Evolutionary conservation across 75 land plant species (phyloP).

Genomic region (Selaginella moellendorffii): DNA sequence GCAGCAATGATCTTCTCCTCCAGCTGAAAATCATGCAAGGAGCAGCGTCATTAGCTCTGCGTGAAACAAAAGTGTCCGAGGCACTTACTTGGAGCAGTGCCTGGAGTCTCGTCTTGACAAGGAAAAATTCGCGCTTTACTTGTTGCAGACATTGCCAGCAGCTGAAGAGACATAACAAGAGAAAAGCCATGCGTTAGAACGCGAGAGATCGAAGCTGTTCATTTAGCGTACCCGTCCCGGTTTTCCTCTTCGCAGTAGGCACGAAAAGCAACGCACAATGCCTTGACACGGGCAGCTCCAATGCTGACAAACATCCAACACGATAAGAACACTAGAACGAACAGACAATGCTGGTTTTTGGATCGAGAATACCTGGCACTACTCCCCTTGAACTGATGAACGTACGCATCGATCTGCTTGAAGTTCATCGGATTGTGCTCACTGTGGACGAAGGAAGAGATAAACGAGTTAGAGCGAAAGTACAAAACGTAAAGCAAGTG

Average conservation of each 20-base stretch:
- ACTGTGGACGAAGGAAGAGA: background rate
- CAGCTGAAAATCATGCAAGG: background rate
- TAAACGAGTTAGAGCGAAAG: background rate
- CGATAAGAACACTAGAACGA: background rate
- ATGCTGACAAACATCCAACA: background rate
- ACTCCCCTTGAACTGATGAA: conserved; percentile 16
- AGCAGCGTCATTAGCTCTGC: background rate
- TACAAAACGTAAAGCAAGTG: background rate
- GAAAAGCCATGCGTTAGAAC: background rate
- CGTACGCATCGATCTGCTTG: conserved; percentile 15
- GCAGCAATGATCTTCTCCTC: background rate
- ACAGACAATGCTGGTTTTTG: background rate
- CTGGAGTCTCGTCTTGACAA: conserved; percentile 55
- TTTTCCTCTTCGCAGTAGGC: background rate
- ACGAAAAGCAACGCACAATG: background rate
- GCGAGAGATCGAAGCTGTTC: background rate
- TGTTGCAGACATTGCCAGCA: conserved; percentile 44
- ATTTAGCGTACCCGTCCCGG: background rate
- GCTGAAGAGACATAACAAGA: conserved; percentile 19
- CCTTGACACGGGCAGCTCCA: background rate
- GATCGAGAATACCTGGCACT: conserved; percentile 4
- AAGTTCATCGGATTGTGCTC: conserved; percentile 8
- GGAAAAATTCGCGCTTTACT: conserved; percentile 50
- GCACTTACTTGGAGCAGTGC: conserved; percentile 37
- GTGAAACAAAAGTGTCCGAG: background rate